A percentile compares a stretch with the other conserved stretches of the same genome.
Evolutionary conservation across 2,329 filamentous ascomycete genomes (phyloP).

Genomic region (Ambrosiella cleistominuta): DNA sequence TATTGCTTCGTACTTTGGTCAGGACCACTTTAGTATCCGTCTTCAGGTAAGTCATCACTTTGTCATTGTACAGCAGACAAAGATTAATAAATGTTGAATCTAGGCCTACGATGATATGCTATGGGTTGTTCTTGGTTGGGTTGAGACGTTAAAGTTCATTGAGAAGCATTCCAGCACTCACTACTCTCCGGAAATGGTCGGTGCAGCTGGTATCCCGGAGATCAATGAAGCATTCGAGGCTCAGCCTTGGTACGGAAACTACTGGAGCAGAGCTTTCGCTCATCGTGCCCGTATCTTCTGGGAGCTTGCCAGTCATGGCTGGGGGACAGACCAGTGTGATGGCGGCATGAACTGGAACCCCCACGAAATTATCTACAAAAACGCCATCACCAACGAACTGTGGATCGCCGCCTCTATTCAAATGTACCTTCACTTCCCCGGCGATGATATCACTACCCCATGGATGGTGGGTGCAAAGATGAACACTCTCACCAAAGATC

Average conservation of each 20-base stretch:
- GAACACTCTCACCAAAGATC: constrained; percentile 24
- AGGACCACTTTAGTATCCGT: constrained; percentile 58
- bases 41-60: constrained; percentile 26
- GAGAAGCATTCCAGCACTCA: constrained; percentile 48
- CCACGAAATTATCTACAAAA: constrained; percentile 68
- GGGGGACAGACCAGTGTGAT: constrained; percentile 63
- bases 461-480: constrained; percentile 28
- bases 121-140: constrained; percentile 86
- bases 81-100: not conserved
- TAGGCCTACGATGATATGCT: constrained; percentile 88
- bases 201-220: constrained; percentile 15
- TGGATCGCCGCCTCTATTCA: constrained; percentile 68
- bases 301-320: constrained; percentile 60
- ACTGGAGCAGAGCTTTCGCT: constrained; percentile 61
- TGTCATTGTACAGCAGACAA: not conserved
- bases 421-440: constrained; percentile 83
- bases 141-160: constrained; percentile 66
- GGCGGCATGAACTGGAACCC: constrained; percentile 91
- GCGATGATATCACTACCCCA: constrained; percentile 56
- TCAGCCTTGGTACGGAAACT: constrained; percentile 54
- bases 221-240: constrained; percentile 21
- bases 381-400: constrained; percentile 87
- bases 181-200: constrained; percentile 24
- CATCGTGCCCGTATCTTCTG: constrained; percentile 76
- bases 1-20: constrained; percentile 67